A percentile compares a stretch with the other conserved stretches of the same genome.
Evolutionary conservation across 495 filamentous ascomycete genomes (phyloP).

Genomic region (Aspergillus avenaceus): DNA sequence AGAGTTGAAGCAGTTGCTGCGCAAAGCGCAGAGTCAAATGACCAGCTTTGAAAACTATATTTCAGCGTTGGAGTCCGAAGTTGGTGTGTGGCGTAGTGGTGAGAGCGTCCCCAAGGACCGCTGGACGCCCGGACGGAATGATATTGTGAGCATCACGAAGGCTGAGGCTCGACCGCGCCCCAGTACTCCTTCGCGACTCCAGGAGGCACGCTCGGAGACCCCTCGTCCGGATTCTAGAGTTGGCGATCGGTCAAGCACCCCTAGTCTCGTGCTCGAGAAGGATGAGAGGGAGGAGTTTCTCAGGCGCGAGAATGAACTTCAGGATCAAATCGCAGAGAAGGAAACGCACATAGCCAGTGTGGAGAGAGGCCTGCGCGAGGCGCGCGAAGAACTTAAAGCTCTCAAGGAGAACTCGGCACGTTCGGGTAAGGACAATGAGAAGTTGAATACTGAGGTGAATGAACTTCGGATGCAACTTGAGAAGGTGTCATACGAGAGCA

Average conservation of each 20-base stretch:
- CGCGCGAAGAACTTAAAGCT: conserved; percentile 74
- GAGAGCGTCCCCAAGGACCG: conserved; percentile 85
- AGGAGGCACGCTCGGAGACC: conserved; percentile 54
- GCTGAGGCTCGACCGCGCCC: conserved; percentile 60
- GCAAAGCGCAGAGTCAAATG: conserved; percentile 86
- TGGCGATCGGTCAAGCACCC: conserved; percentile 84
- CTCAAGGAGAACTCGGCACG: conserved; percentile 79
- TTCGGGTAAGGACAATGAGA: conserved; percentile 82
- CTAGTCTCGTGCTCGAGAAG: conserved; percentile 84
- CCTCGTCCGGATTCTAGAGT: conserved; percentile 75
- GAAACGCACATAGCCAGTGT: conserved; percentile 74
- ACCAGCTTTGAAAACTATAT: conserved; percentile 86
- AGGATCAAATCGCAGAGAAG: conserved; percentile 92
- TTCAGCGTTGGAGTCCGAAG: conserved; percentile 75
- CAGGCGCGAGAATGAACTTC: conserved; percentile 90
- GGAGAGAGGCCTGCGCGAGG: conserved; percentile 73
- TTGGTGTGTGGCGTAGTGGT: conserved; percentile 80
- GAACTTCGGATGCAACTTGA: conserved; percentile 94
- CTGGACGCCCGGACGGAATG: conserved; percentile 62
- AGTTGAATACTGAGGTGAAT: conserved; percentile 75
- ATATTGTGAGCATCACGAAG: conserved; percentile 53
- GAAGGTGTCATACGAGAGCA: conserved; percentile 90
- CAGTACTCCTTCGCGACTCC: conserved; percentile 77
- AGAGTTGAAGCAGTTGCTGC: conserved; percentile 86
- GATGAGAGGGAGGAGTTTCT: conserved; percentile 97